Base-by-base conservation (phyloP, 805 yeast genomes). In the Candida patagonica region DNA sequence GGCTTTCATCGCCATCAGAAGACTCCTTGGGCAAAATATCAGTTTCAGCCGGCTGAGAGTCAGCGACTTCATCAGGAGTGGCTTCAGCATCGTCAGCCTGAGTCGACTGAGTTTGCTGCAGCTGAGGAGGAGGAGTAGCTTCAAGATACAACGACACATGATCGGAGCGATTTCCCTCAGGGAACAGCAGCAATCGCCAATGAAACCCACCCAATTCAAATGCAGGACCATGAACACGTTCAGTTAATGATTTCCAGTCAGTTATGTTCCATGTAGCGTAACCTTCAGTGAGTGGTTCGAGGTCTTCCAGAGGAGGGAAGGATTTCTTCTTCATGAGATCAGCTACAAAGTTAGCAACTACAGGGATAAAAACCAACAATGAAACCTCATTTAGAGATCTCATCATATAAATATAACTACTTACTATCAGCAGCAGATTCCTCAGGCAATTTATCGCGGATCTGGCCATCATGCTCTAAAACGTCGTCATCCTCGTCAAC, bases 121-220 rank as follows among this genome's bases (percentile, higher is more conserved):
- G 13, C 37, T 7, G 16, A 15, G 30, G 12, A 23, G 27, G 24
- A 26, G 53, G 62, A 44, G 74, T 72, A 0, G 95, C 92, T 51
- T 86, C 95, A 46, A 92, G 63, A 57, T 86, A 92, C 20, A 86
- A 59, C 0, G 96, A 85, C 6, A 85, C 59, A 42, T 68, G 65
- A 44, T 68, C 68, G 38, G 73, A 66, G 35, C 72, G 67, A 50
- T 79, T 81, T 1, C 94, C 92, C 36, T 71, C 71, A 0, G 95
- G 95, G 56, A 87, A 84, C 26, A 89, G 56, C 30, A 89, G 63
- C 2, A 87, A 55, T 49, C 77, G 76, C 65, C 65, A 47, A 51
- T 47, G 42, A 40, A 43, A 53, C 35, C 55, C 57, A 17, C 59
- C 56, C 37, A 54, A 41, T 42, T 50, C 49, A 53, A 54, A 50